Evolutionary conservation across 805 yeast species (phyloP).

Genomic region (Cephaloascus albidus): DNA sequence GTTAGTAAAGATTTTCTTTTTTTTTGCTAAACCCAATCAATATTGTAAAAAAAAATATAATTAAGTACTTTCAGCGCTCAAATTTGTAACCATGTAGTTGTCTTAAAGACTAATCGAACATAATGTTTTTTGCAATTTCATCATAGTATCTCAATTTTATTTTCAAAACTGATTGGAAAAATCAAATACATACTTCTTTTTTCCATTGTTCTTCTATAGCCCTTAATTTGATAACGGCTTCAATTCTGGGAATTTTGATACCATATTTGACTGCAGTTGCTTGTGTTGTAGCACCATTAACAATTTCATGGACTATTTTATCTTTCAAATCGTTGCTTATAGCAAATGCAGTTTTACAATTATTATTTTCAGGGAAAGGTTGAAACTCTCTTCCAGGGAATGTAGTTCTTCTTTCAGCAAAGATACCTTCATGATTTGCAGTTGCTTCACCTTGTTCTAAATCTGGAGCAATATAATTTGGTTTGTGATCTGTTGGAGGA

Average conservation of each 20-base stretch:
- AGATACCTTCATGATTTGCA: slow-evolving; percentile 6
- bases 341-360: slow-evolving; percentile 57
- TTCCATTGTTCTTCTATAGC: slow-evolving; percentile 57
- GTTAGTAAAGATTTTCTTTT: slow-evolving; percentile 25
- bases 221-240: slow-evolving; percentile 71
- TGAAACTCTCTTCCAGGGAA: slow-evolving; percentile 25
- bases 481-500: slow-evolving; percentile 58
- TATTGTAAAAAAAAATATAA: neutral
- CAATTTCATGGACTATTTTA: slow-evolving; percentile 48
- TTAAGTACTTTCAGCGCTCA: slow-evolving; percentile 8
- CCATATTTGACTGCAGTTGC: slow-evolving; percentile 74
- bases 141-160: slow-evolving; percentile 20
- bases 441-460: slow-evolving; percentile 27
- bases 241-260: slow-evolving; percentile 75
- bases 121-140: slow-evolving; percentile 31
- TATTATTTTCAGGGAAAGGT: slow-evolving; percentile 77
- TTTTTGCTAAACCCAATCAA: neutral
- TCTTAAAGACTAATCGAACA: slow-evolving; percentile 79
- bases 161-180: neutral
- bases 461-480: slow-evolving; percentile 63
- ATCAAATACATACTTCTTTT: slow-evolving; percentile 42
- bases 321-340: slow-evolving; percentile 51
- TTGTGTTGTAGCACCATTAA: slow-evolving; percentile 47
- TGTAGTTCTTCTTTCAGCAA: neutral
- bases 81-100: slow-evolving; percentile 45